Evolutionary conservation across 1,284 basidiomycete genomes (phyloP), one percentile per base, ranked within the genome.

Genomic region (Jaminaea rosea): DNA sequence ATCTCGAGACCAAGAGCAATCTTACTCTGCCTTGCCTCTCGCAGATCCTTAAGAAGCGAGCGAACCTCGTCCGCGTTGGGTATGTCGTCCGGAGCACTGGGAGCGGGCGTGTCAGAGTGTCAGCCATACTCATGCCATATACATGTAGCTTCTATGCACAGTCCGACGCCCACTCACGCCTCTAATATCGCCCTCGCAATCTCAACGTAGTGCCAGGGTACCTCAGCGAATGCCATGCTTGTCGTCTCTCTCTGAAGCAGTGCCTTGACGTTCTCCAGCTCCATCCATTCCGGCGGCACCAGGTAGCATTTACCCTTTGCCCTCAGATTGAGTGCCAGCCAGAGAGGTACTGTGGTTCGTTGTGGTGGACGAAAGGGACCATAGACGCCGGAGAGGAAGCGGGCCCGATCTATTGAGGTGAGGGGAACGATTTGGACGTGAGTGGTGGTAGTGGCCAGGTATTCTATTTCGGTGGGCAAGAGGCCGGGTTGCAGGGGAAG

Each of bases 311-410:
- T 93, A 66, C 87, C 85, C 78, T 94, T 94, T 61, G 85, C 76
- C 75, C 97, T 97, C 50, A 98, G 78, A 64, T 93, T 89, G 5
- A 88, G 78, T 0, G 91, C 93, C 76, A 98, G 85, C 94, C 93
- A 98, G 4, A 97, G 79, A 0, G 94, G 94, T 9, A 97, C 83
- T 55, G 80, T 79, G 21, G 84, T 79, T 72, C 86, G 86, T 41
- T 82, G 80, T 10, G 93, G 91, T 5, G 94, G 93, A 11, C 84
- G 79, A 49, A 98, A 83, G 9, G 94, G 93, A 1, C 94, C 94
- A 67, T 91, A 96, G 32, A 69, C 59, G 9, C 69, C 72, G 10
- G 60, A 61, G 21, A 73, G 54, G 4, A 73, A 56, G 1, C 71
- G 60, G 5, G 72, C 66, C 1, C 62, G 58, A 48, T 73, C 69